Conservation (phyloP, 805 yeast genomes). For the Yarrowia sp. region DNA sequence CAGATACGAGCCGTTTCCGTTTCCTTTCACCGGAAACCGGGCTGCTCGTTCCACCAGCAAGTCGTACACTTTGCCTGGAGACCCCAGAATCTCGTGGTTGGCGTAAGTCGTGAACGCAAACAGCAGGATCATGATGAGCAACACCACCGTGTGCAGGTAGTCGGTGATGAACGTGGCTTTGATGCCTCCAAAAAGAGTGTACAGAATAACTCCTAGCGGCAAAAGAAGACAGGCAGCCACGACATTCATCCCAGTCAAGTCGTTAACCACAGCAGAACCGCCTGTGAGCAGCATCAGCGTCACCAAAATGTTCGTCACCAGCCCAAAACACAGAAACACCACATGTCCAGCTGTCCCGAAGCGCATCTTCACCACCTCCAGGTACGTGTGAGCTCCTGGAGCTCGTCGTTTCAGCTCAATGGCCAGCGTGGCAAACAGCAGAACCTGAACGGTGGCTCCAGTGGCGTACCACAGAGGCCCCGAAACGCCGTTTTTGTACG, state of each 20-base stretch:
- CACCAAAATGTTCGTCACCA: conserved; percentile 86
- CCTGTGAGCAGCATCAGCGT: conserved; percentile 93
- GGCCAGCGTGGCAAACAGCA: conserved; percentile 83
- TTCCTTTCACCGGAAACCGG: conserved; percentile 73
- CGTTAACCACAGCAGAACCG: conserved; percentile 81
- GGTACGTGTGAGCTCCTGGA: conserved; percentile 89
- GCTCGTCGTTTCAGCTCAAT: conserved; percentile 88
- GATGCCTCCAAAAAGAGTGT: conserved; percentile 81
- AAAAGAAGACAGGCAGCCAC: conserved; percentile 83
- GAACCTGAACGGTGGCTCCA: conserved; percentile 89
- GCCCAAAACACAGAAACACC: conserved; percentile 69
- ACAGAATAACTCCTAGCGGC: conserved; percentile 79
- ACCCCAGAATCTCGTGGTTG: conserved; percentile 71
- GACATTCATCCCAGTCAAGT: conserved; percentile 81
- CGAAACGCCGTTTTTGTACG: conserved; percentile 75
- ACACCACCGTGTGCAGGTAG: conserved; percentile 79
- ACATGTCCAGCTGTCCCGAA: conserved; percentile 80
- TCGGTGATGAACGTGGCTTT: conserved; percentile 84
- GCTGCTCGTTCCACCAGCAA: conserved; percentile 63
- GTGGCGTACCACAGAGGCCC: conserved; percentile 88
- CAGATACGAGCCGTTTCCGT: conserved; percentile 83
- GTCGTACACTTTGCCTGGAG: conserved; percentile 84
- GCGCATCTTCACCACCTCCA: conserved; percentile 81
- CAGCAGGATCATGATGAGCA: conserved; percentile 76
- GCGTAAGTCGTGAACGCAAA: conserved; percentile 84